Conservation (phyloP, 1,284 basidiomycete species). For the Leccinum fallax region DNA sequence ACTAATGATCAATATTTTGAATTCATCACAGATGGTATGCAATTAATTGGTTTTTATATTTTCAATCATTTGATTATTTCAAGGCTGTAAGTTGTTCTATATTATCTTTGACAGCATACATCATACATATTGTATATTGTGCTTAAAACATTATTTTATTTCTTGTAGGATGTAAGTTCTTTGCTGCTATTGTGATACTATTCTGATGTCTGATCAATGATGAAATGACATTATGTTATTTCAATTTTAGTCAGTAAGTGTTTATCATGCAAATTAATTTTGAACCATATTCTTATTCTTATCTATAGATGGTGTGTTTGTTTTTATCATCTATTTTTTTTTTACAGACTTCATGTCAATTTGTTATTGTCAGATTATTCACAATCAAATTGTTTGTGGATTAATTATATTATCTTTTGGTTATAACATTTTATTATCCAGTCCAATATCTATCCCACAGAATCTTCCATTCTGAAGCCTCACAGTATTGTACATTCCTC, state of each 20-base stretch:
- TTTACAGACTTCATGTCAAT: not conserved
- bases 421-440: not conserved
- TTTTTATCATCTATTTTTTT: too few species aligned
- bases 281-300: not conserved
- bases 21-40: too few species aligned
- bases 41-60: too few species aligned
- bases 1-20: too few species aligned
- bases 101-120: too few species aligned
- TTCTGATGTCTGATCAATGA: not conserved
- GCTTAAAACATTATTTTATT: not conserved
- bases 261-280: not conserved
- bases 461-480: not conserved
- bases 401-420: not conserved
- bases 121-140: too few species aligned
- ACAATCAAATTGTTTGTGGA: not conserved
- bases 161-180: not conserved
- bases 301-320: not conserved
- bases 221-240: not conserved
- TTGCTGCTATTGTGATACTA: not conserved
- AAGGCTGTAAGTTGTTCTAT: too few species aligned
- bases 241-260: not conserved
- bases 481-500: not conserved
- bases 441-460: rapidly evolving
- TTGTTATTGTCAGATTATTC: not conserved
- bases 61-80: too few species aligned